Base-by-base conservation (phyloP, 208 protist genomes). In the Plasmodiophora brassicae region DNA sequence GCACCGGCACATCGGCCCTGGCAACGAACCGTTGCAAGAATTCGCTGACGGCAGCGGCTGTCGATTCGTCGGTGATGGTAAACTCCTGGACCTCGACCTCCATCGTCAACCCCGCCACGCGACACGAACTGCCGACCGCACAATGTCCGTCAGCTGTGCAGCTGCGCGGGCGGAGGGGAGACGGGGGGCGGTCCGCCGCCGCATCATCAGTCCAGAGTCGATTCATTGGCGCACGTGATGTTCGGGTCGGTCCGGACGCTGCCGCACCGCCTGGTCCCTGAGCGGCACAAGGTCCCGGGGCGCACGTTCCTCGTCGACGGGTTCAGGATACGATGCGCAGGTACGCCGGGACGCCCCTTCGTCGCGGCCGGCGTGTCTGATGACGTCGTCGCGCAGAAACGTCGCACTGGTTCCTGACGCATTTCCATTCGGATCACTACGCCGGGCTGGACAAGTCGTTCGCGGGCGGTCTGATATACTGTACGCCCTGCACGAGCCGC, bases 361-460 rank as follows among this genome's bases (percentile, higher is more conserved):
- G 5, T 44, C 41, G 14, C 32, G 5, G 5, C 65, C 20, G 5
- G 32, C 32, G 41, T 32, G n/a, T 78, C 20, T 78, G 5, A 57
- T 57, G n/a, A n/a, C n/a, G n/a, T n/a, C n/a, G n/a, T n/a, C n/a
- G 14, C 5, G n/a, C 41, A 78, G 65, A 78, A 78, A 78, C 65
- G 14, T 36, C 65, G 41, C 65, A 78, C 41, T 78, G 65, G 65
- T 95, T 96, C 89, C 92, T 97, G 45, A 95, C 92, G 8, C 95
- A 97, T 92, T 97, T 95, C 87, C 95, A 97, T 89, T 95, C 94
- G 0, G 95, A 97, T 88, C 95, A 97, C 89, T 97, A 97, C 91
- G 92, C 88, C 20, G 95, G 95, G 36, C 90, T 96, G 87, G 94
- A 57, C 43, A 46, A 50, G 35, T 78, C 28, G 1, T 96, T 93